Conservation (phyloP, 257 asterid species). For the Penstemon barbatus region DNA sequence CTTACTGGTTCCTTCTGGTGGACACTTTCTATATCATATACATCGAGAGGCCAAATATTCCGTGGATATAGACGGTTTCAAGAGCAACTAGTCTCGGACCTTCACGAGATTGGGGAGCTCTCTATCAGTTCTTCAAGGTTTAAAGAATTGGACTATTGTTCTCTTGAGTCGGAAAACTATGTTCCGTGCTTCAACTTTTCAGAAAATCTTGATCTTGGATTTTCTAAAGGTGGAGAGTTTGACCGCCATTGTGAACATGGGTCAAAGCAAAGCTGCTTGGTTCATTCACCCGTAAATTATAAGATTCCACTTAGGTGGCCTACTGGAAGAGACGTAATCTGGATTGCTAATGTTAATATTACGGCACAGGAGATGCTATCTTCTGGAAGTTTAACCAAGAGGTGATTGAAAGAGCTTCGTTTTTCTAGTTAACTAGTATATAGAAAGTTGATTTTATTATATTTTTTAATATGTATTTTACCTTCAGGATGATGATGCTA, state of each 20-base stretch:
- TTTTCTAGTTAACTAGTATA: too few relatives aligned
- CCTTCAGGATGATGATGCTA: slow-evolving; percentile 94
- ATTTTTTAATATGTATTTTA: slow-evolving; percentile 11
- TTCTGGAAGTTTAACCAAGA: slow-evolving; percentile 92
- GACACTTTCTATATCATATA: slow-evolving; percentile 75
- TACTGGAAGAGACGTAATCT: slow-evolving; percentile 88
- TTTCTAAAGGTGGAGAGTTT: slow-evolving; percentile 65
- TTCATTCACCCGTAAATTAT: slow-evolving; percentile 79
- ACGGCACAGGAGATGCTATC: slow-evolving; percentile 96
- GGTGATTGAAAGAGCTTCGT: slow-evolving; percentile 48
- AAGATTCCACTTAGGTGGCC: slow-evolving; percentile 94
- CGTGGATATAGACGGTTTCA: slow-evolving; percentile 83
- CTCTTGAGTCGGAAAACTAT: slow-evolving; percentile 72
- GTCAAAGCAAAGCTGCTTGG: slow-evolving; percentile 72
- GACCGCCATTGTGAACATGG: slow-evolving; percentile 66
- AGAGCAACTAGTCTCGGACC: slow-evolving; percentile 77
- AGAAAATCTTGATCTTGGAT: slow-evolving; percentile 69
- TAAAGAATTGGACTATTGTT: slow-evolving; percentile 78
- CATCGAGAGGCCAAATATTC: slow-evolving; percentile 69
- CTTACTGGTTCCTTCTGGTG: slow-evolving; percentile 92
- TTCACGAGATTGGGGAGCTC: slow-evolving; percentile 86
- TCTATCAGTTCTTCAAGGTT: slow-evolving; percentile 62
- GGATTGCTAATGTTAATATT: slow-evolving; percentile 94
- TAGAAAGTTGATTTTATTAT: not conserved
- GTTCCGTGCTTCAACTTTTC: slow-evolving; percentile 90